Evolutionary conservation across 495 filamentous ascomycete species (phyloP).

Genomic region (Aspergillus wentii): DNA sequence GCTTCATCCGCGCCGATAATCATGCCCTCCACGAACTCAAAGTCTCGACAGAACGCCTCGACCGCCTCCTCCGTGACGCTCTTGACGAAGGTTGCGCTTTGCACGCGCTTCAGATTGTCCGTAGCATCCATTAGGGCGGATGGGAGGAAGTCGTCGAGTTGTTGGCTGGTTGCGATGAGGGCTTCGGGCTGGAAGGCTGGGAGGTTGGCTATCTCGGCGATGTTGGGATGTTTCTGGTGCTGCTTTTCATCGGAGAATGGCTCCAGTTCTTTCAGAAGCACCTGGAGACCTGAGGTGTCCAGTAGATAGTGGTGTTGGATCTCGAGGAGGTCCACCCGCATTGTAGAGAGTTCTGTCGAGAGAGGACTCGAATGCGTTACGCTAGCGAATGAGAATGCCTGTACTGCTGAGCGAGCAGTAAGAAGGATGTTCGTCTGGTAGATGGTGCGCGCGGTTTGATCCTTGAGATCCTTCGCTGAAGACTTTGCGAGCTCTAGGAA

Average conservation of each 20-base stretch:
- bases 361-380: constrained; percentile 32
- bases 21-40: constrained; percentile 78
- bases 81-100: constrained; percentile 61
- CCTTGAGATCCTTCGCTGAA: constrained; percentile 55
- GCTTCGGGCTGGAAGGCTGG: constrained; percentile 58
- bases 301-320: constrained; percentile 61
- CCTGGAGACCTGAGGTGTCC: constrained; percentile 64
- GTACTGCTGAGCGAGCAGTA: constrained; percentile 40
- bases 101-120: constrained; percentile 69
- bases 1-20: constrained; percentile 56
- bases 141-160: constrained; percentile 85
- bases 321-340: constrained; percentile 36
- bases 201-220: constrained; percentile 49
- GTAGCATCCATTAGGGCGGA: constrained; percentile 89
- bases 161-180: constrained; percentile 63
- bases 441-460: constrained; percentile 56
- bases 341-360: constrained; percentile 30
- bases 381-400: constrained; percentile 38
- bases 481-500: constrained; percentile 71
- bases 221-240: constrained; percentile 37
- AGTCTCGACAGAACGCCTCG: constrained; percentile 82
- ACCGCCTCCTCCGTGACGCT: constrained; percentile 80
- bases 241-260: constrained; percentile 35
- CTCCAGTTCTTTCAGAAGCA: constrained; percentile 61
- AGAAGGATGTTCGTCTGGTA: constrained; percentile 82